A percentile compares a stretch with the other conserved stretches of the same genome.
Conservation (phyloP, 345 rosid genomes). For the Orychophragmus violaceus region DNA sequence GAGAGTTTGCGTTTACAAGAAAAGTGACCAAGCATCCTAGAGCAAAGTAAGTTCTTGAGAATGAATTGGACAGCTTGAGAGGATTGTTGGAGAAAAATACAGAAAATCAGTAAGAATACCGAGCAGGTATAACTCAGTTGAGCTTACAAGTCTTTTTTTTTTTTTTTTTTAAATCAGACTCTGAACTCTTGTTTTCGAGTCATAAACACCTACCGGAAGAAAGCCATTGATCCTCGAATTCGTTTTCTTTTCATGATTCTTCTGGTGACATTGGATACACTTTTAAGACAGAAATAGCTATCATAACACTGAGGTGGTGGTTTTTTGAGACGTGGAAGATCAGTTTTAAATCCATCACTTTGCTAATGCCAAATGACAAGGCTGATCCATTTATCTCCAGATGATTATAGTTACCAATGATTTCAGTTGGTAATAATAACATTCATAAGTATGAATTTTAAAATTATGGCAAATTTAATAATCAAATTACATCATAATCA, state of each 20-base stretch:
- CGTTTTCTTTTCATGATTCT: background rate
- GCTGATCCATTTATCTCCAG: background rate
- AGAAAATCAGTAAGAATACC: constrained; percentile 3
- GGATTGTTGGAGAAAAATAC: background rate
- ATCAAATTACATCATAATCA: background rate
- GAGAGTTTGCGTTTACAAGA: constrained; percentile 44
- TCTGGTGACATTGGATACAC: background rate
- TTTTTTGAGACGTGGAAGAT: background rate
- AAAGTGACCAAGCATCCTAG: constrained; percentile 31
- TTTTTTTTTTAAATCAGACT: background rate
- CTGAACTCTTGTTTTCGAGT: background rate
- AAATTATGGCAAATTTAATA: too few species aligned
- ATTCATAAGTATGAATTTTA: background rate
- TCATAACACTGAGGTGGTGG: background rate
- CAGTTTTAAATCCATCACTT: background rate
- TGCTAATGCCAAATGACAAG: background rate
- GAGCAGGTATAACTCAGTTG: background rate
- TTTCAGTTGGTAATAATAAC: background rate
- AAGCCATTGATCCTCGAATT: background rate
- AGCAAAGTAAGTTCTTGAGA: constrained; percentile 10
- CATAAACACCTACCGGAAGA: background rate
- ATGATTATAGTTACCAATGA: background rate
- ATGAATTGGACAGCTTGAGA: background rate
- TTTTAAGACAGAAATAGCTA: background rate
- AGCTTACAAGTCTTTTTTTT: background rate